Base-by-base conservation (phyloP, 805 yeast species). In the Clavispora phyllophila region DNA sequence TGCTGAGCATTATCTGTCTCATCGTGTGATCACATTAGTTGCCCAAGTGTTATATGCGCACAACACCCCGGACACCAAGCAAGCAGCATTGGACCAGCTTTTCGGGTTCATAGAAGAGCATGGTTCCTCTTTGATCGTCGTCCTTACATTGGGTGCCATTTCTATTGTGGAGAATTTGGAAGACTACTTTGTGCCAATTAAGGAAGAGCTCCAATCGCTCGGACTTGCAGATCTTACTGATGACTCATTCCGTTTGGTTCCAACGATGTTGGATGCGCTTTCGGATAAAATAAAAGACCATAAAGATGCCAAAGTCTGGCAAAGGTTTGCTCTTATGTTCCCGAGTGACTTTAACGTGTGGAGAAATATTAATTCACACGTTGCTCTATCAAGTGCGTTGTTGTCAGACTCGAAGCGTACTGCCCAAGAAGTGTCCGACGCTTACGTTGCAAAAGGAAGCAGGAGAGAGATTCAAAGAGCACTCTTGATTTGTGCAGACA, bases 41-140 rank as follows among this genome's bases (percentile, higher is more conserved):
- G 79, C 93, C 0, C 95, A 89, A 56, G 84, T 90, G 0, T 68
- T 93, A 39, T 84, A 83, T 66, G 87, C 87, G 2, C 77, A 78
- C 43, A 84, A 80, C n/a, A 76, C 80, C 0, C 79, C 76, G n/a
- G 93, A 85, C 5, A 80, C 93, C 1, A 82, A 79, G 45, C 84
- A 81, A 48, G 90, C 89, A 1, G 96, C 97, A 0, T 56, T 86
- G 37, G 96, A 89, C 53, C 96, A 88, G 60, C 63, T 91, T 35
- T 83, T 85, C 51, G 72, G 75, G 19, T 79, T 73, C 52, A 78
- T 89, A 32, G 82, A 76, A 46, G 68, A 65, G 4, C 61, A 75
- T 43, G 96, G 95, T 0, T 70, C 85, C 1, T 79, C 89, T 2
- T 63, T 87, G 36, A 55, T 79, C 19, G 79, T 86, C 2, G 82